phyloP scores from a whole-genome alignment of 805 yeast genomes.

The Hagleromyces aurorensis region DNA sequence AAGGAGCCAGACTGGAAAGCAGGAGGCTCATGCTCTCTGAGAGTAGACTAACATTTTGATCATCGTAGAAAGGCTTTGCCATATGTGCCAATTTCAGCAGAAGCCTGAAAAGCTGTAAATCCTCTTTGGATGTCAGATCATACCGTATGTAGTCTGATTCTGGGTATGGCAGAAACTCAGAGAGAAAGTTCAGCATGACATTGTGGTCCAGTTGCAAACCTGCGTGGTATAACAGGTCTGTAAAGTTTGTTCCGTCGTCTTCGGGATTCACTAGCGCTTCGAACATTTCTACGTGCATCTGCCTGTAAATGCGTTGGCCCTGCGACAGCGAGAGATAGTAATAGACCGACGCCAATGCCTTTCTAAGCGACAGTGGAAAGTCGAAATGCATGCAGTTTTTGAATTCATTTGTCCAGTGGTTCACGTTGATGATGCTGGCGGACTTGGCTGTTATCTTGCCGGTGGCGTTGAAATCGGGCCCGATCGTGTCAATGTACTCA shows the following conservation, averaged over 20 bases:
- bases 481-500: conserved; percentile 29
- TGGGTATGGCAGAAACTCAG: conserved; percentile 38
- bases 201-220: conserved; percentile 33
- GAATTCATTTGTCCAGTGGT: conserved; percentile 84
- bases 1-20: conserved; percentile 44
- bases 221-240: conserved; percentile 21
- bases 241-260: conserved; percentile 30
- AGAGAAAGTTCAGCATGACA: conserved; percentile 27
- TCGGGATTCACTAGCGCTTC: conserved; percentile 42
- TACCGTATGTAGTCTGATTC: conserved; percentile 40
- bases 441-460: conserved; percentile 58
- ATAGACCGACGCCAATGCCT: conserved; percentile 57
- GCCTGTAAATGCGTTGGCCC: conserved; percentile 58
- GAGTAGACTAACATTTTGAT: conserved; percentile 31
- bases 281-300: conserved; percentile 55
- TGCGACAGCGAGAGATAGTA: conserved; percentile 64
- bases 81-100: conserved; percentile 45
- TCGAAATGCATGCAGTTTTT: conserved; percentile 67
- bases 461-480: conserved; percentile 35
- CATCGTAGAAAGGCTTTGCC: conserved; percentile 48
- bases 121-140: conserved; percentile 28
- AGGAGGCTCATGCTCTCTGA: conserved; percentile 44
- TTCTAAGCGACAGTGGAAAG: conserved; percentile 59
- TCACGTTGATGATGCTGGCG: conserved; percentile 65
- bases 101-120: conserved; percentile 41